A percentile compares a stretch with the other conserved stretches of the same genome.
Evolutionary conservation across 805 yeast species (phyloP).

Genomic region (Wickerhamiella occidentalis): DNA sequence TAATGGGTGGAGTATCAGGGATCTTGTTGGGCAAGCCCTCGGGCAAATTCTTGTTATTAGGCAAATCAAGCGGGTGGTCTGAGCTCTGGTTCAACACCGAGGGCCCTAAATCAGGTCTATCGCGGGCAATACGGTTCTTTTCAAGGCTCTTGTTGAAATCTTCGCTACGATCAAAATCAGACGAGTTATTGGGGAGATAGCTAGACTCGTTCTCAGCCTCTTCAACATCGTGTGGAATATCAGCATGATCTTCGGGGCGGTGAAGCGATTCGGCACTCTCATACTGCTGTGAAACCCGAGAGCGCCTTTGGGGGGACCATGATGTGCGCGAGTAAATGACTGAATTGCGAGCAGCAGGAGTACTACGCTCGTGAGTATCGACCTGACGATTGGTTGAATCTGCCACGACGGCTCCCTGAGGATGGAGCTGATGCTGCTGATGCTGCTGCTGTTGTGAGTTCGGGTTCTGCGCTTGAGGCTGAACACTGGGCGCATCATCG

Average conservation of each 20-base stretch:
- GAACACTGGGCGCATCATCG: neutral
- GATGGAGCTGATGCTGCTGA: neutral
- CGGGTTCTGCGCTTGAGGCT: neutral
- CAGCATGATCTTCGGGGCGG: neutral
- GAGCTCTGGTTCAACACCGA: neutral
- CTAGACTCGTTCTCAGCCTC: constrained; percentile 2
- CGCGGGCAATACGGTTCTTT: constrained; percentile 3
- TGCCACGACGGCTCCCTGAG: constrained; percentile 2
- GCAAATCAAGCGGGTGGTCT: neutral
- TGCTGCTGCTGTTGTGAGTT: neutral
- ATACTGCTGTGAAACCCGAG: constrained; percentile 4
- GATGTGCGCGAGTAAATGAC: constrained; percentile 20
- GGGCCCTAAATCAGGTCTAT: neutral
- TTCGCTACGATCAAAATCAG: constrained; percentile 5
- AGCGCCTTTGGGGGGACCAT: constrained; percentile 12
- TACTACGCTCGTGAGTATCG: constrained; percentile 20
- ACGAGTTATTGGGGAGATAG: neutral
- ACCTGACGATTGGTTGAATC: constrained; percentile 4
- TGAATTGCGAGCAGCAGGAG: constrained; percentile 23
- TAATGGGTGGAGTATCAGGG: neutral
- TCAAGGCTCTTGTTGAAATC: constrained; percentile 2
- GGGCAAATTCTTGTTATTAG: neutral
- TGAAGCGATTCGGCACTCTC: constrained; percentile 1
- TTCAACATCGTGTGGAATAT: neutral
- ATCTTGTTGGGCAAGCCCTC: neutral